phyloP scores from a whole-genome alignment of 805 yeast genomes.

The Pichia cephalocereana region DNA sequence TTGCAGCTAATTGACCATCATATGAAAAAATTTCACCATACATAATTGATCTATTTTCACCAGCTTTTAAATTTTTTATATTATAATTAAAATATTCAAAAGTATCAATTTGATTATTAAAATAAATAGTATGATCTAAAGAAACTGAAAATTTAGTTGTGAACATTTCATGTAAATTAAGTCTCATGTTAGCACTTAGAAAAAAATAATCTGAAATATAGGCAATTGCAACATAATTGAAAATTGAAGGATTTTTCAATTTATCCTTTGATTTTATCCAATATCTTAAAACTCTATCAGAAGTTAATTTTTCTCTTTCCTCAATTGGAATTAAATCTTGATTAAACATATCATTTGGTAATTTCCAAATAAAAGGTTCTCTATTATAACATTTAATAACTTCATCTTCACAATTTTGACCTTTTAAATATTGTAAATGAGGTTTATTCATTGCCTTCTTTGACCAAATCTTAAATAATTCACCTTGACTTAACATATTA shows the following conservation, averaged over 20 bases:
- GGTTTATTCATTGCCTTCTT: slow-evolving; percentile 14
- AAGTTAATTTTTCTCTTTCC: slow-evolving; percentile 12
- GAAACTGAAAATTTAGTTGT: slow-evolving; percentile 47
- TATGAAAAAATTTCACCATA: slow-evolving; percentile 47
- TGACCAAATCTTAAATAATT: slow-evolving; percentile 23
- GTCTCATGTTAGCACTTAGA: slow-evolving; percentile 42
- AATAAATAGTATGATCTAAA: slow-evolving; percentile 58
- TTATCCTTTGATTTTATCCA: slow-evolving; percentile 24
- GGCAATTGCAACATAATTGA: slow-evolving; percentile 48
- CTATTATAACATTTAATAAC: slow-evolving; percentile 20
- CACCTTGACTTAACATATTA: slow-evolving; percentile 21
- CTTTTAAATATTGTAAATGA: slow-evolving; percentile 18
- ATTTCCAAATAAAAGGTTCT: slow-evolving; percentile 28
- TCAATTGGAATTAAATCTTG: slow-evolving; percentile 13
- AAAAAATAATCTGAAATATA: slow-evolving; percentile 51
- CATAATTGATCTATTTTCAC: slow-evolving; percentile 44
- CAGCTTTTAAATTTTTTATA: slow-evolving; percentile 39
- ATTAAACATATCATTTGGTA: slow-evolving; percentile 27
- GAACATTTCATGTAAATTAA: slow-evolving; percentile 37
- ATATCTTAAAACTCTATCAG: slow-evolving; percentile 23
- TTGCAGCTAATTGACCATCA: slow-evolving; percentile 45
- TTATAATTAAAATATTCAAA: slow-evolving; percentile 40
- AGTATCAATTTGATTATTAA: slow-evolving; percentile 44
- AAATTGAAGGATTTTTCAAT: slow-evolving; percentile 22
- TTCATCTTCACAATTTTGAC: slow-evolving; percentile 11